A percentile compares a stretch with the other conserved stretches of the same genome.
Conservation (phyloP, 768 basidiomycete genomes). For the Phlebiopsis gigantea region DNA sequence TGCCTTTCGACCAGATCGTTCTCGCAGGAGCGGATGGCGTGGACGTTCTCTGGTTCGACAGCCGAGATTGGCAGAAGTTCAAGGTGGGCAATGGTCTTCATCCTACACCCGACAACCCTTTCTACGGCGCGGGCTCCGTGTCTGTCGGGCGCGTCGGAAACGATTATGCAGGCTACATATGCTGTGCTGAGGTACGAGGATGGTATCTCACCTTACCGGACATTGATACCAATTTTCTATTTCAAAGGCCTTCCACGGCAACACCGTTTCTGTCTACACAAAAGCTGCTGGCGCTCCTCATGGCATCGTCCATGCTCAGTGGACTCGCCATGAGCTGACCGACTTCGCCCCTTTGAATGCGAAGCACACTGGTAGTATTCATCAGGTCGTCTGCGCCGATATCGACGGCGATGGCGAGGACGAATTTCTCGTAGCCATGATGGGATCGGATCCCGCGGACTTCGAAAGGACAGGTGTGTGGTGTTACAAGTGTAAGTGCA, state of each 20-base stretch:
- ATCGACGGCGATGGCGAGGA: conserved; percentile 14
- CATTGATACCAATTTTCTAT: background rate
- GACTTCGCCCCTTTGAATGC: conserved; percentile 19
- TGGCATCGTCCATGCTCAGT: conserved; percentile 8
- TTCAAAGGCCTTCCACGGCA: conserved; percentile 18
- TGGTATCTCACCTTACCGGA: background rate
- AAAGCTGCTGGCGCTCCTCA: conserved; percentile 9
- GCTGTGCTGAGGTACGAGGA: conserved; percentile 15
- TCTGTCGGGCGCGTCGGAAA: conserved; percentile 12
- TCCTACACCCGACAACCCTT: background rate
- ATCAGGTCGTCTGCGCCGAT: conserved; percentile 13
- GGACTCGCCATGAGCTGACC: conserved; percentile 21
- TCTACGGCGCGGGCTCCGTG: conserved; percentile 15
- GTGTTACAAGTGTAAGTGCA: conserved; percentile 13
- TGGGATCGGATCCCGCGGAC: conserved; percentile 10
- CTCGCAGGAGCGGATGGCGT: conserved; percentile 19
- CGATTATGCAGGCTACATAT: conserved; percentile 19
- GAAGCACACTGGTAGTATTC: conserved; percentile 20
- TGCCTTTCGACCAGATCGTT: conserved; percentile 13
- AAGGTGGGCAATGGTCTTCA: conserved; percentile 13
- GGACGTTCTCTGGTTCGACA: conserved; percentile 13
- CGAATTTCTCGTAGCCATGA: conserved; percentile 20
- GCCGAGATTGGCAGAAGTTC: conserved; percentile 5
- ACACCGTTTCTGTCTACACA: conserved; percentile 17
- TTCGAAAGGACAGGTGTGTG: conserved; percentile 5